phyloP scores from a whole-genome alignment of 164 flowering plant species.

The Sextonia rubra region DNA sequence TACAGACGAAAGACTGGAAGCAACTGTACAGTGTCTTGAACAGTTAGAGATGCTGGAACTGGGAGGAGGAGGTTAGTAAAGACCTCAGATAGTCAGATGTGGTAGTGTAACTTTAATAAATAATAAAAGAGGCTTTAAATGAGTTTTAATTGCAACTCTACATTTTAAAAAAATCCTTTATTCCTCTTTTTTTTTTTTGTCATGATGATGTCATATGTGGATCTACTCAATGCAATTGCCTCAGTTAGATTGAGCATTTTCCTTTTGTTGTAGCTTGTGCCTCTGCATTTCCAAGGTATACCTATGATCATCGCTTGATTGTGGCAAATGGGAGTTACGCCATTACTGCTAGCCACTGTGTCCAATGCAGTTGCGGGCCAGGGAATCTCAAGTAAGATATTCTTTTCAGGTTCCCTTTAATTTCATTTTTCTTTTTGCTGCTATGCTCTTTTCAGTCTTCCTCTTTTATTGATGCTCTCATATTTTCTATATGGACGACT shows the following conservation, averaged over 20 bases:
- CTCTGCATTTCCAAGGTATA: conserved; percentile 50
- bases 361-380: conserved; percentile 95
- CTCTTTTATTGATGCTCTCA: background rate
- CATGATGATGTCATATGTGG: too few relatives aligned
- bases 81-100: too few relatives aligned
- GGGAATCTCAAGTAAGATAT: conserved; percentile 66
- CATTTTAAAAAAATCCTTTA: too few relatives aligned
- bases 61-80: too few relatives aligned
- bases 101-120: too few relatives aligned
- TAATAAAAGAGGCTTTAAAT: too few relatives aligned
- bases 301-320: conserved; percentile 60
- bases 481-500: conserved; percentile 7
- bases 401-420: background rate
- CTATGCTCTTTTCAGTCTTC: background rate
- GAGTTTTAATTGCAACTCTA: too few relatives aligned
- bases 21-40: too few relatives aligned
- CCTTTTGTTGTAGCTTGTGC: conserved; percentile 60
- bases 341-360: conserved; percentile 87
- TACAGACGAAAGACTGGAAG: too few relatives aligned
- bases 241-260: background rate
- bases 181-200: too few relatives aligned
- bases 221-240: too few relatives aligned
- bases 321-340: conserved; percentile 94
- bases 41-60: too few relatives aligned
- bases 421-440: background rate